Evolutionary conservation across 495 filamentous ascomycete genomes (phyloP), one percentile per base, ranked within the genome.

Genomic region (Tricharina praecox): DNA sequence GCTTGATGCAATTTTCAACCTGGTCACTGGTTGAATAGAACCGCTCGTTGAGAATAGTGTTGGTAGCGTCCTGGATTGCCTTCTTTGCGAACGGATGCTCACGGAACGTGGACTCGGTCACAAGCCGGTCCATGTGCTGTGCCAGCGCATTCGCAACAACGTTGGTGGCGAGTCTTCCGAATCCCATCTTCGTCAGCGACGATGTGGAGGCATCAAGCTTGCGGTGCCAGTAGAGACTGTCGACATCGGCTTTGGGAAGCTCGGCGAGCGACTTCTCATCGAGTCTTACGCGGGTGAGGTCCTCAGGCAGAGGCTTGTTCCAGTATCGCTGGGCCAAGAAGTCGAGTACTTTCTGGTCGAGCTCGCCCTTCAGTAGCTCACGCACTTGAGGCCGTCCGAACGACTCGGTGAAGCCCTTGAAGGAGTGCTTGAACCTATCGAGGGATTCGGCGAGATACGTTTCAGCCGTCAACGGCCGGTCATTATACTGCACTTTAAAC

Each of bases 401-500:
- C 23, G 72, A 68, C 53, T 92, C 83, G 1, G 85, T 75, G 59
- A 95, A 93, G 48, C 76, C 79, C 63, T 93, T 93, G 67, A 96
- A 96, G 0, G 84, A 84, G 65, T 96, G 90, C 68, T 99, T 99
- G 71, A 99, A 96, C 11, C 78, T 76, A 60, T 99, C 90, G 1
- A 99, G 70, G 55, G 79, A 88, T 53, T 93, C 90, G 2, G 90
- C 92, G 11, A 99, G 71, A 55, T 99, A 95, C 10, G 88, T 88
- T 62, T 96, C 92, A 0, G 90, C 92, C 50, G 84, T 90, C 37
- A 99, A 67, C 16, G 87, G 82, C 20, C 90, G 76, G 59, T 99
- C 92, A 59, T 96, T 99, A 66, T 99, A 99, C 63, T 99, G 92
- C 16, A 99, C 92, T 61, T 96, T 99, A 73, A 94, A 96, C 57